Evolutionary conservation across 495 filamentous ascomycete genomes (phyloP).

Genomic region (Podospora pseudopauciseta): DNA sequence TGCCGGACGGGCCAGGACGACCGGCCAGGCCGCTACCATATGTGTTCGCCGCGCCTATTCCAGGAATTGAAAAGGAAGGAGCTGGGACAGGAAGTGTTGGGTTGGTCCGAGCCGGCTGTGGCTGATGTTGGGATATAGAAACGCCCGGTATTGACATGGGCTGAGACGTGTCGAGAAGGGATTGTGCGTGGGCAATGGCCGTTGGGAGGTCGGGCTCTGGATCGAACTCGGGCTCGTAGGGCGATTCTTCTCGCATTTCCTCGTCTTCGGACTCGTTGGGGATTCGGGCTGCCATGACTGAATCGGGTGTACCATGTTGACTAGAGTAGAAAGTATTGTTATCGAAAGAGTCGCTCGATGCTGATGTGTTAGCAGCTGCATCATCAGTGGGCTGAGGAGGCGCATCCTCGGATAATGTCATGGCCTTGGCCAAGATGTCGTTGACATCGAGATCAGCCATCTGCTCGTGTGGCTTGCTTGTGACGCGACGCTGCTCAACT

Average conservation of each 20-base stretch:
- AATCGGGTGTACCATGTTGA: slow-evolving; percentile 54
- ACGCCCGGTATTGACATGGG: slow-evolving; percentile 6
- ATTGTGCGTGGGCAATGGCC: slow-evolving; percentile 12
- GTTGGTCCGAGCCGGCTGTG: slow-evolving; percentile 6
- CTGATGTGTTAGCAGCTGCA: slow-evolving; percentile 55
- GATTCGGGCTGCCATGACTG: slow-evolving; percentile 37
- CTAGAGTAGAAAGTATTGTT: slow-evolving; percentile 96
- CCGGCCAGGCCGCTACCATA: slow-evolving; percentile 16
- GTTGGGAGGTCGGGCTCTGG: slow-evolving; percentile 19
- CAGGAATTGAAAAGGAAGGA: slow-evolving; percentile 10
- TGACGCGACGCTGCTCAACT: slow-evolving; percentile 60
- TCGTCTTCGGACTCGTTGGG: slow-evolving; percentile 45
- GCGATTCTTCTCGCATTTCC: slow-evolving; percentile 37
- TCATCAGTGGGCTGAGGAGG: slow-evolving; percentile 50
- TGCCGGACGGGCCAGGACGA: slow-evolving; percentile 42
- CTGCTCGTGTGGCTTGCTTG: slow-evolving; percentile 53
- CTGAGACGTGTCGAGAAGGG: slow-evolving; percentile 10
- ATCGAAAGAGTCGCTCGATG: slow-evolving; percentile 76
- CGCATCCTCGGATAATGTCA: slow-evolving; percentile 57
- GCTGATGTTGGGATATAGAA: slow-evolving; percentile 14
- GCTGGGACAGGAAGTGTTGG: slow-evolving; percentile 8
- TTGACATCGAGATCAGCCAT: slow-evolving; percentile 71
- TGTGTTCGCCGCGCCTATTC: slow-evolving; percentile 12
- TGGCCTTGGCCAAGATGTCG: slow-evolving; percentile 66
- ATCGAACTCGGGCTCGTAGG: slow-evolving; percentile 34